Evolutionary conservation across 2,329 filamentous ascomycete species (phyloP).

Genomic region (Thermothelomyces thermophilus): DNA sequence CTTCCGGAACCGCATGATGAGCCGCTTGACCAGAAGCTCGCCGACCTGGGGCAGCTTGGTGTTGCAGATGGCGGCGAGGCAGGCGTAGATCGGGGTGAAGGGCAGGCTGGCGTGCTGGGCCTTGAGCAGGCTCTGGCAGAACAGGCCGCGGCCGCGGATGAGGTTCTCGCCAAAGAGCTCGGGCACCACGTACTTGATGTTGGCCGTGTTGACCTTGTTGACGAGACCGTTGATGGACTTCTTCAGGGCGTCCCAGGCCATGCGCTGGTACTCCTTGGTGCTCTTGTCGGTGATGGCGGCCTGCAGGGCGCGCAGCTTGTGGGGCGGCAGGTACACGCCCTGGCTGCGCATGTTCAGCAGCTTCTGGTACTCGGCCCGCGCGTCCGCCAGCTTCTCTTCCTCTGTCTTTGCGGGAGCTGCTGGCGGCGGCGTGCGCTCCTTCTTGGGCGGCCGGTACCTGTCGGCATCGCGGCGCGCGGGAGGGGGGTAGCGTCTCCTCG

Average conservation of each 20-base stretch:
- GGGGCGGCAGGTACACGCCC: constrained; percentile 93
- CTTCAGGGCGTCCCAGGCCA: constrained; percentile 98
- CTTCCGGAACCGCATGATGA: constrained; percentile 91
- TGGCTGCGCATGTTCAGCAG: constrained; percentile 88
- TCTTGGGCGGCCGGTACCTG: constrained; percentile 37
- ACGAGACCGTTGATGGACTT: constrained; percentile 98
- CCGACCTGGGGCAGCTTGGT: constrained; percentile 94
- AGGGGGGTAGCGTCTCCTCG: constrained; percentile 13
- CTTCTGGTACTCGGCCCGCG: constrained; percentile 91
- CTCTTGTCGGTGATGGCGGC: constrained; percentile 95
- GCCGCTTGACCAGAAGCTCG: constrained; percentile 75
- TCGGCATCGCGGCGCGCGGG: constrained; percentile 40
- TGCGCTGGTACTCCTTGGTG: constrained; percentile 95
- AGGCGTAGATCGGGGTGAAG: constrained; percentile 93
- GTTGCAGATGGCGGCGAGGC: constrained; percentile 94
- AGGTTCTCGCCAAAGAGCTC: constrained; percentile 95
- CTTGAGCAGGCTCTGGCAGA: constrained; percentile 97
- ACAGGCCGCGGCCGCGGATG: constrained; percentile 81
- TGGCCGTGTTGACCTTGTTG: constrained; percentile 97
- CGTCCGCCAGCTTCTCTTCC: constrained; percentile 79
- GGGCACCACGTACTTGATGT: constrained; percentile 95
- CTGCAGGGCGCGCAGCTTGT: constrained; percentile 82
- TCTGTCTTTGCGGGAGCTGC: constrained; percentile 49
- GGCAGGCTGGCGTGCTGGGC: constrained; percentile 92
- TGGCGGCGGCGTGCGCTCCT: constrained; percentile 32